These are phyloP conservation scores for Naganishia vishniacii DNA, from an alignment of 768 basidiomycete species.

Conservation along the genomic window DNA sequence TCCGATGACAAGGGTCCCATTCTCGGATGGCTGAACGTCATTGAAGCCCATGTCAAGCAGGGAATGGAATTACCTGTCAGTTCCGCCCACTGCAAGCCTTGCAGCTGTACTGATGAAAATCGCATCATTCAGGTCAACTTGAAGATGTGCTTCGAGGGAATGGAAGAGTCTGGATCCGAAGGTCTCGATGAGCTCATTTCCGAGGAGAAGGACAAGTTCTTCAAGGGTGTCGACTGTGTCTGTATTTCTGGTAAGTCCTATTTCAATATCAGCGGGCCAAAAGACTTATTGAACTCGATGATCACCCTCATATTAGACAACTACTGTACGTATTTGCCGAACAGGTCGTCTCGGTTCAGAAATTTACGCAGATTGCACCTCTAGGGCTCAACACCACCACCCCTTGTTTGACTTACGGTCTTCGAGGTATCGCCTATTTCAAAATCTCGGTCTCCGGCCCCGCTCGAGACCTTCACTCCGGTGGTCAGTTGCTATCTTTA, in stretches of 20 bases:
- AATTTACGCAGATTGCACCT: not conserved
- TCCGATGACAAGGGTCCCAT: constrained; percentile 89
- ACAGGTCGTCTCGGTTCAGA: not conserved
- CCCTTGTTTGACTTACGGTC: constrained; percentile 65
- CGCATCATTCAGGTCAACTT: constrained; percentile 59
- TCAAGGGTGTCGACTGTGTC: constrained; percentile 80
- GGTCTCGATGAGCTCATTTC: constrained; percentile 82
- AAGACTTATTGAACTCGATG: not conserved
- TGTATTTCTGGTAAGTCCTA: constrained; percentile 60
- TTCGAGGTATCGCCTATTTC: constrained; percentile 83
- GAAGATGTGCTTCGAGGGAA: constrained; percentile 85
- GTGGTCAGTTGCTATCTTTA: constrained; percentile 55
- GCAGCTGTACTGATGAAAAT: not conserved
- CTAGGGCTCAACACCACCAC: constrained; percentile 57
- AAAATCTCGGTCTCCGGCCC: constrained; percentile 76
- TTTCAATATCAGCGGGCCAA: not conserved
- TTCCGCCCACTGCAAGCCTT: not conserved
- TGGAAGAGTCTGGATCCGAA: constrained; percentile 92
- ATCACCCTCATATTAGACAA: constrained; percentile 20
- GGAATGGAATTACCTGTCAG: constrained; percentile 64
- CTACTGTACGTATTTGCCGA: constrained; percentile 25
- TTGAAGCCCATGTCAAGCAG: constrained; percentile 70
- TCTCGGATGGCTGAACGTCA: constrained; percentile 80
- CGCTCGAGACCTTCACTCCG: constrained; percentile 80
- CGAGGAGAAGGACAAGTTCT: constrained; percentile 70